These are phyloP conservation scores for Verticillium isaacii DNA, from an alignment of 2,329 filamentous ascomycete species.

Conservation along the genomic window DNA sequence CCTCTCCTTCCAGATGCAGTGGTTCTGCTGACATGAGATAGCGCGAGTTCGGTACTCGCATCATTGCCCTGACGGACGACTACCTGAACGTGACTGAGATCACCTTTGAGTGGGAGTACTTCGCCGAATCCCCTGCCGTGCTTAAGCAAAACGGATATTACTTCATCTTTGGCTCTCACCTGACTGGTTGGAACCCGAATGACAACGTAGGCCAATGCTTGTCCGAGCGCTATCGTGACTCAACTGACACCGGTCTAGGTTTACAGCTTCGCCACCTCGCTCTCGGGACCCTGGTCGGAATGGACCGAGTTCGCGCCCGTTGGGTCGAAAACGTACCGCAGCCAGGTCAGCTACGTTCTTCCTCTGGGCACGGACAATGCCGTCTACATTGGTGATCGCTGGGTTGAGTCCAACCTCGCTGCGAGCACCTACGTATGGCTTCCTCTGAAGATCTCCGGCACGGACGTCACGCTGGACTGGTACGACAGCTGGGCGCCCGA, in stretches of 20 bases:
- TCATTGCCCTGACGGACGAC: conserved; percentile 50
- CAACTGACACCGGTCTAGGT: conserved; percentile 16
- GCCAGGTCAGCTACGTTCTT: conserved; percentile 58
- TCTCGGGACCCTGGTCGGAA: conserved; percentile 55
- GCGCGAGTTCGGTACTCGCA: conserved; percentile 29
- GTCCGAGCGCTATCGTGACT: not conserved
- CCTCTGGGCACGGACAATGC: conserved; percentile 29
- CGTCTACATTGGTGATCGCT: conserved; percentile 65
- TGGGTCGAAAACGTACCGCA: conserved; percentile 52
- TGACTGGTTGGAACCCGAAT: conserved; percentile 56
- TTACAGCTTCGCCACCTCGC: conserved; percentile 52
- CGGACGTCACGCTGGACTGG: conserved; percentile 44
- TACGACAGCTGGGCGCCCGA: conserved; percentile 51
- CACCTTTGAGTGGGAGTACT: conserved; percentile 47
- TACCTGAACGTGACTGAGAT: conserved; percentile 47
- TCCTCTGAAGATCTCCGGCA: conserved; percentile 49
- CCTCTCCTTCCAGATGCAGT: not conserved
- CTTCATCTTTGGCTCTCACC: conserved; percentile 59
- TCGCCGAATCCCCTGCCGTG: conserved; percentile 59
- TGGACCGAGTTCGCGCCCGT: conserved; percentile 55
- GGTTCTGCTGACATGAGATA: not conserved
- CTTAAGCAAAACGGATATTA: conserved; percentile 56
- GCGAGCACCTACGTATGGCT: conserved; percentile 62
- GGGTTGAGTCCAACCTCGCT: conserved; percentile 55
- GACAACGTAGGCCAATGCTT: conserved; percentile 44